Conservation (phyloP, 2,329 filamentous ascomycete genomes). For the Penicillium olsonii region DNA sequence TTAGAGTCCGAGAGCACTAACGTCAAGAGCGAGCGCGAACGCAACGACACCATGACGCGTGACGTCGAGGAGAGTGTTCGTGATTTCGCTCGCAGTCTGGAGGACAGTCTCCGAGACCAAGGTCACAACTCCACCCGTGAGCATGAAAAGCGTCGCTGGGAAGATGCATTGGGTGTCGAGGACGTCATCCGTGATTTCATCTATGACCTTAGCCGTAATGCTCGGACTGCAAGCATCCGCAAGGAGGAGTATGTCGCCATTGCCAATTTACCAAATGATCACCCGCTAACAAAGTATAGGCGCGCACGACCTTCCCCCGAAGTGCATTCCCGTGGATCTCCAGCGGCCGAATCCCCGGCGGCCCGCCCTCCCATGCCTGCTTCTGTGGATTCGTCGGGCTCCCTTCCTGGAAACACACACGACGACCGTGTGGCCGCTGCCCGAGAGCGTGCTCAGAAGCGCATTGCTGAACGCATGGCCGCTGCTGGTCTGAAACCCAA, state of each 20-base stretch:
- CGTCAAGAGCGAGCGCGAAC: slow-evolving; percentile 81
- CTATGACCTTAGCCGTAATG: slow-evolving; percentile 88
- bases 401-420: slow-evolving; percentile 82
- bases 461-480: slow-evolving; percentile 94
- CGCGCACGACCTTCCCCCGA: slow-evolving; percentile 54
- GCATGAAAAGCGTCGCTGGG: slow-evolving; percentile 91
- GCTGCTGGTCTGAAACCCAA: slow-evolving; percentile 85
- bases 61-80: slow-evolving; percentile 96
- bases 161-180: slow-evolving; percentile 92
- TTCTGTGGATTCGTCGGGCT: slow-evolving; percentile 62
- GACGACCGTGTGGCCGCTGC: slow-evolving; percentile 95
- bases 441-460: slow-evolving; percentile 93
- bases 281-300: slow-evolving; percentile 35
- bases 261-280: background rate
- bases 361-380: slow-evolving; percentile 48
- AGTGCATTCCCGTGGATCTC: slow-evolving; percentile 48
- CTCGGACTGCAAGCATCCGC: slow-evolving; percentile 71
- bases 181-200: slow-evolving; percentile 98
- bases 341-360: slow-evolving; percentile 47
- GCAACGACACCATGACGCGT: slow-evolving; percentile 92
- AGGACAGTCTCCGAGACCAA: slow-evolving; percentile 83
- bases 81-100: slow-evolving; percentile 80
- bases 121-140: slow-evolving; percentile 74
- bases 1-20: slow-evolving; percentile 85
- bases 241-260: slow-evolving; percentile 56